Evolutionary conservation across 2,329 filamentous ascomycete species (phyloP), one percentile per base, ranked within the genome.

Genomic region (Penicillium sp.): DNA sequence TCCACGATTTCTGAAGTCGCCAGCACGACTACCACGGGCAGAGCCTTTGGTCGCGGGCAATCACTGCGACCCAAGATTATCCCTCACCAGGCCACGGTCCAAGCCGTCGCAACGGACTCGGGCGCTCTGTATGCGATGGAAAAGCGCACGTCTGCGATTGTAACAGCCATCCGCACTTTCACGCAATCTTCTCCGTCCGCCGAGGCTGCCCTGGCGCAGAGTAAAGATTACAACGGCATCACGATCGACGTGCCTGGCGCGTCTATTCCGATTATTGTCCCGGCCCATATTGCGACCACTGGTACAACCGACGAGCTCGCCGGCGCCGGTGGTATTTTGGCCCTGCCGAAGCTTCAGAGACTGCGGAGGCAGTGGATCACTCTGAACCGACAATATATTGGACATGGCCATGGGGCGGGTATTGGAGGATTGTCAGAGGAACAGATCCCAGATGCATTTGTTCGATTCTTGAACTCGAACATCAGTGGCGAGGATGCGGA

Each of bases 281-380:
- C 73, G 0, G 59, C 67, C 4, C 68, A 74, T 54, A 63, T 74
- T 6, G 71, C 71, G 6, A 64, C 67, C 4, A 59, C 64, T 2
- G 66, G 67, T 6, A 65, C 71, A 9, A 75, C 73, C n/a, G 73
- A 76, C 52, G 73, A 75, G 55, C 59, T 76, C 2, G 71, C 71
- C 3, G 73, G 70, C 16, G 71, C 72, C 1, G 73, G 73, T 5
- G 73, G 73, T 0, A 61, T 72, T 9, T 62, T 78, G 12, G 68
- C 70, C 1, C 59, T 76, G 36, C 76, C 76, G 26, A 61, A 71
- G 41, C 52, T 78, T 52, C 76, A 78, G 64, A 60, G 76, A 15
- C 45, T 78, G 54, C 60, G 74, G 18, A 67, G 76, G 49, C 76
- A 76, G 62, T 78, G 75, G 70, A 76, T 77, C 38, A 69, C 74